Percentiles rank a stretch among this genome's conserved stretches.
Conservation (phyloP, 1,139 yeast species). For the Diutina rugosa region DNA sequence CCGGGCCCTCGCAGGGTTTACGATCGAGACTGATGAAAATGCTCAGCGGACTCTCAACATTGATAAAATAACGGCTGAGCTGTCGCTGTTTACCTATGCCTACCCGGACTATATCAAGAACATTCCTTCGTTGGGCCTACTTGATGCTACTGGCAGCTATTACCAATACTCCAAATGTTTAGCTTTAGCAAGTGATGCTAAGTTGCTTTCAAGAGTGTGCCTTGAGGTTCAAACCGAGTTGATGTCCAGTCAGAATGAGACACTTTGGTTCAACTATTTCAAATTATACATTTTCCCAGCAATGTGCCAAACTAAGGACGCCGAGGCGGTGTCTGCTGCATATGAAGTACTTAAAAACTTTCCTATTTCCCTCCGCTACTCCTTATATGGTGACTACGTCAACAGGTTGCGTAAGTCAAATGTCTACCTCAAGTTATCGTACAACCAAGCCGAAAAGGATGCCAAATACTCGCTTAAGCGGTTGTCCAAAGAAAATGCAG, state of each 20-base stretch:
- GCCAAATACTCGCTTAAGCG: constrained; percentile 76
- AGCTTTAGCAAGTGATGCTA: background rate
- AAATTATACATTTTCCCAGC: constrained; percentile 62
- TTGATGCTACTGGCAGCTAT: background rate
- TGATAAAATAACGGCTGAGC: background rate
- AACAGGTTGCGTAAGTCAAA: constrained; percentile 44
- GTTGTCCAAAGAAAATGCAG: constrained; percentile 74
- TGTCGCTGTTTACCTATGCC: background rate
- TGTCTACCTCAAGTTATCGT: constrained; percentile 48
- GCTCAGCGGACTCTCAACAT: background rate
- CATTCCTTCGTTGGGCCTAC: background rate
- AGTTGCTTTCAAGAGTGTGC: background rate
- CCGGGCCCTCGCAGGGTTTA: background rate
- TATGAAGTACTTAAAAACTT: constrained; percentile 41
- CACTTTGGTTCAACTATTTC: constrained; percentile 47
- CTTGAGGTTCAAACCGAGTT: background rate
- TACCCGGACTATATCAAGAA: background rate
- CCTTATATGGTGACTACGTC: constrained; percentile 72
- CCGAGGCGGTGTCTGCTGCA: constrained; percentile 40
- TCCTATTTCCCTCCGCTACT: constrained; percentile 55
- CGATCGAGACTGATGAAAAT: background rate
- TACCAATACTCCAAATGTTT: background rate
- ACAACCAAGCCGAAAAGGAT: constrained; percentile 63
- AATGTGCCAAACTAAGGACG: constrained; percentile 21
- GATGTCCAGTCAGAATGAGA: background rate